Conservation (phyloP, 306 rosid genomes). For the Begonia peltatifolia region DNA sequence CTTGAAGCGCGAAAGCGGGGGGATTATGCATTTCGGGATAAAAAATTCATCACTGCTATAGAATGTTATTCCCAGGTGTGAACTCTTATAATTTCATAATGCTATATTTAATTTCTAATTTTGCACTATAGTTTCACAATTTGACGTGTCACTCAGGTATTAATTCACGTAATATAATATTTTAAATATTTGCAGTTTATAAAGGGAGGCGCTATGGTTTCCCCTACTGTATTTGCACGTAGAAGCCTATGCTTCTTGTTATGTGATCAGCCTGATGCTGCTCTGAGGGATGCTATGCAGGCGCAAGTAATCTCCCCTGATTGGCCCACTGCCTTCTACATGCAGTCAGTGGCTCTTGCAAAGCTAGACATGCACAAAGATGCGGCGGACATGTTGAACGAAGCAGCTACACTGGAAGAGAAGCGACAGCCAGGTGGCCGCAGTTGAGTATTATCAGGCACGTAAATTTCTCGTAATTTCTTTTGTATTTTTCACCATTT, state of each 20-base stretch:
- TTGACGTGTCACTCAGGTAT: not conserved
- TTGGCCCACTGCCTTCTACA: constrained; percentile 94
- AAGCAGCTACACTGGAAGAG: constrained; percentile 84
- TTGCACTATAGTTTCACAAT: too few species aligned
- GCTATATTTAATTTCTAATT: not conserved
- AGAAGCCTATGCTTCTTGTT: constrained; percentile 89
- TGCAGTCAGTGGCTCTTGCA: constrained; percentile 97
- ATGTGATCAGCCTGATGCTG: constrained; percentile 84
- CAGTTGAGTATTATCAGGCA: constrained; percentile 25
- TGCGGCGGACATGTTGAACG: constrained; percentile 89
- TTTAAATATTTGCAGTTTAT: constrained; percentile 42
- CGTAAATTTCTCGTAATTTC: constrained; percentile 1
- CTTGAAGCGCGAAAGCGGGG: constrained; percentile 95
- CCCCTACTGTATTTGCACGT: constrained; percentile 89
- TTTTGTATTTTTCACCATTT: not conserved
- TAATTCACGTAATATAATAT: not conserved
- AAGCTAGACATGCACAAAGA: constrained; percentile 95
- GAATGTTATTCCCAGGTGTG: constrained; percentile 93
- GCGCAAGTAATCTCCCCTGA: constrained; percentile 89
- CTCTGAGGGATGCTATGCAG: constrained; percentile 98
- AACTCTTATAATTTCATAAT: constrained; percentile 4
- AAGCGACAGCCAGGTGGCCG: constrained; percentile 74
- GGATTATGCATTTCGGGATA: constrained; percentile 84
- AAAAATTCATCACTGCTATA: constrained; percentile 70
- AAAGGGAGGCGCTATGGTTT: constrained; percentile 84